Evolutionary conservation across 805 yeast species (phyloP).

Genomic region (Kazachstania africana): DNA sequence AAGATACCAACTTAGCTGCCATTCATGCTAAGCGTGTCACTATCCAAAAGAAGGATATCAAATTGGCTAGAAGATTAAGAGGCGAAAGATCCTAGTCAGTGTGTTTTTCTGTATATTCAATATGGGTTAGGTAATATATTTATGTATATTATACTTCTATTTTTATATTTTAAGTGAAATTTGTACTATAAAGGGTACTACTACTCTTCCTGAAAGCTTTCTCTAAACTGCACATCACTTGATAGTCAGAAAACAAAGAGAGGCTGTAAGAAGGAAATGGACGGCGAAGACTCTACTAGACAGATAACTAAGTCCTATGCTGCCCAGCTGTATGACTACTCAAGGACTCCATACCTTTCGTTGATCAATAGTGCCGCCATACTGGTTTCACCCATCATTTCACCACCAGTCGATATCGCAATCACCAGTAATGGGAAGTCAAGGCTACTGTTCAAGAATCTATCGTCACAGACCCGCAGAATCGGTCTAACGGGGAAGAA

Average conservation of each 20-base stretch:
- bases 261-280: too few species aligned
- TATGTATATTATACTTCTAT: background rate
- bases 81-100: slow-evolving; percentile 71
- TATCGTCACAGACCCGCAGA: background rate
- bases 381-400: slow-evolving; percentile 27
- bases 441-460: background rate
- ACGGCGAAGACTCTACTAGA: too few species aligned
- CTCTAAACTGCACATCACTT: background rate
- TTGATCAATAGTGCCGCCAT: slow-evolving; percentile 30
- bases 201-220: background rate
- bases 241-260: background rate
- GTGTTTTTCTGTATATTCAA: slow-evolving; percentile 9
- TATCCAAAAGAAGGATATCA: slow-evolving; percentile 95
- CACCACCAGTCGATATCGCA: slow-evolving; percentile 12
- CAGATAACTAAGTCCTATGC: background rate
- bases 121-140: background rate
- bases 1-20: slow-evolving; percentile 97
- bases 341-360: slow-evolving; percentile 39
- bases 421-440: background rate
- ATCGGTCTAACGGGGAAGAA: slow-evolving; percentile 27
- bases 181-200: background rate
- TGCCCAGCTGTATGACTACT: slow-evolving; percentile 16
- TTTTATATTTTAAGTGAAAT: background rate
- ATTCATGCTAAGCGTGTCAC: slow-evolving; percentile 99
- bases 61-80: slow-evolving; percentile 93